phyloP scores from a whole-genome alignment of 2,329 filamentous ascomycete species.

The Colletotrichum echinochloae region DNA sequence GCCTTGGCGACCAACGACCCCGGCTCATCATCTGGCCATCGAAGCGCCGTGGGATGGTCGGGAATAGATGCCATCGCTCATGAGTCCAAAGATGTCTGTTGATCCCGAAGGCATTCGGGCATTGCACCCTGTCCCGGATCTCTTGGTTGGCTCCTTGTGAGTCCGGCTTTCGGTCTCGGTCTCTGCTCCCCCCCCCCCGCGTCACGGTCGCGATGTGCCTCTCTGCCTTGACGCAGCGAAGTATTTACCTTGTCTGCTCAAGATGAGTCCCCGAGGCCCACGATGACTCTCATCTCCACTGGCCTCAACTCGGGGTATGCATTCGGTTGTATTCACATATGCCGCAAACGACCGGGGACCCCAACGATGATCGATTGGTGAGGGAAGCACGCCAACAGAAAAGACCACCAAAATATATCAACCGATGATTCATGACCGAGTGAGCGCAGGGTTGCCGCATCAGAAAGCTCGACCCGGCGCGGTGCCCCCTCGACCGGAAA shows the following conservation, averaged over 20 bases:
- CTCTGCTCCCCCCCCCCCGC: not conserved
- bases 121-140: not conserved
- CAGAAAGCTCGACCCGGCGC: slow-evolving; percentile 41
- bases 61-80: not conserved
- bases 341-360: too few relatives aligned
- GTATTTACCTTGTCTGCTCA: not conserved
- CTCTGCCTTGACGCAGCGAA: not conserved
- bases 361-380: too few relatives aligned
- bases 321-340: not conserved
- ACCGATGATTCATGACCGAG: too few relatives aligned
- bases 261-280: not conserved
- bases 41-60: not conserved
- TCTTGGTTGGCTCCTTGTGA: not conserved
- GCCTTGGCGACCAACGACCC: not conserved
- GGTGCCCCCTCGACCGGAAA: slow-evolving; percentile 47
- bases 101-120: not conserved
- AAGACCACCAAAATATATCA: too few relatives aligned
- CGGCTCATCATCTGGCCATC: slow-evolving; percentile 24
- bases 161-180: not conserved
- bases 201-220: too few relatives aligned
- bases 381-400: not conserved
- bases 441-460: slow-evolving; percentile 33
- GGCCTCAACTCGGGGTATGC: not conserved
- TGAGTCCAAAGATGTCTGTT: not conserved
- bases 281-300: not conserved